Conservation (phyloP, 371 early-diverging fungal species). For the Dichotomocladium elegans region DNA sequence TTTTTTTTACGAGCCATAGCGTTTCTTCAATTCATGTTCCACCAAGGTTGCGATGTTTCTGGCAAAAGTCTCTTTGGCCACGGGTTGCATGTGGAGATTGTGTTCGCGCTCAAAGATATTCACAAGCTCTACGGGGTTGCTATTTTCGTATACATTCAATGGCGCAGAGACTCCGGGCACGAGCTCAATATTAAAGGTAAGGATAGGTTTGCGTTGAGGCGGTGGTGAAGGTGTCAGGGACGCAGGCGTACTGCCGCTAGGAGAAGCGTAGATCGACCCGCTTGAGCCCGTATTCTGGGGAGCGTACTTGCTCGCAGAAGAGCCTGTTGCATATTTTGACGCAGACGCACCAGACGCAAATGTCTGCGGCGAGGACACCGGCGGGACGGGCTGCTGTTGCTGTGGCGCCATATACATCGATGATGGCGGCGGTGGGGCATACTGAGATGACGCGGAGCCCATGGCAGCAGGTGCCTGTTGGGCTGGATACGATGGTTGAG, state of each 20-base stretch:
- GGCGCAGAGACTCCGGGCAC: conserved; percentile 27
- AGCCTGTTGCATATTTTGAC: neutral
- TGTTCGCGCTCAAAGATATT: conserved; percentile 24
- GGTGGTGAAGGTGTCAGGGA: conserved; percentile 1
- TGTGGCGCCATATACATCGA: too few relatives aligned
- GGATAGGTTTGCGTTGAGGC: conserved; percentile 4
- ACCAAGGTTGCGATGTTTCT: conserved; percentile 13
- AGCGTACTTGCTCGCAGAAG: neutral
- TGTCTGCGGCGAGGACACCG: too few relatives aligned
- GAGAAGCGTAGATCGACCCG: conserved; percentile 6
- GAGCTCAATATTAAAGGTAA: conserved; percentile 37
- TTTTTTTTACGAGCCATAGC: too few relatives aligned
- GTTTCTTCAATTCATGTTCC: conserved; percentile 5
- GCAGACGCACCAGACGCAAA: neutral
- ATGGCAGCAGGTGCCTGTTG: too few relatives aligned
- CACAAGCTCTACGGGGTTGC: conserved; percentile 22
- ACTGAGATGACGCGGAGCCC: too few relatives aligned
- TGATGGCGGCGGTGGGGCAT: neutral
- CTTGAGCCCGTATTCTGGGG: too few relatives aligned
- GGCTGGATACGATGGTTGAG: too few relatives aligned
- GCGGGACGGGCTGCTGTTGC: too few relatives aligned
- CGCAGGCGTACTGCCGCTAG: neutral
- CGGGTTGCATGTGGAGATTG: conserved; percentile 15
- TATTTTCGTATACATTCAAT: conserved; percentile 22
- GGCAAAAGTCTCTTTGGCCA: conserved; percentile 25